Conservation (phyloP, 306 rosid species). For the Calophaca sinica region DNA sequence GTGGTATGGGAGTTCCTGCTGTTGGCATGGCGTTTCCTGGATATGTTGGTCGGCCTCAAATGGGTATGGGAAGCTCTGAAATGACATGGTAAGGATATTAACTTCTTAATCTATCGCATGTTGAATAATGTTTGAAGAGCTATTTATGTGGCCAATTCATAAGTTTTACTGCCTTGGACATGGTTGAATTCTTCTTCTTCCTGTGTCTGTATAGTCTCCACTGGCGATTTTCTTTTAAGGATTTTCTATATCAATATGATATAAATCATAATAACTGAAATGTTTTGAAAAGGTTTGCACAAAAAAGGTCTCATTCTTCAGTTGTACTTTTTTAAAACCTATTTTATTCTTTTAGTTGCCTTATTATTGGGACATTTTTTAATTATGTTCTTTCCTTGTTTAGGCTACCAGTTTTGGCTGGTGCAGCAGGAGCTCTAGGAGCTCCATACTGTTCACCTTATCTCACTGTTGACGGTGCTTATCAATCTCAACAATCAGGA, state of each 20-base stretch:
- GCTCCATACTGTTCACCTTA: constrained; percentile 80
- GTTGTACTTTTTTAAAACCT: not conserved
- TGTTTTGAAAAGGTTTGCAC: not conserved
- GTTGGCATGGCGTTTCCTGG: constrained; percentile 99
- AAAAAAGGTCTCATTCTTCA: not conserved
- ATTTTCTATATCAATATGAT: not conserved
- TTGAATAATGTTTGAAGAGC: constrained; percentile 5
- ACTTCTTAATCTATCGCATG: constrained; percentile 3
- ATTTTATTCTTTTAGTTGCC: not conserved
- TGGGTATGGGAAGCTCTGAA: constrained; percentile 88
- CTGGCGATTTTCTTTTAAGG: not conserved
- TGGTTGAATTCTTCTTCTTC: constrained; percentile 16
- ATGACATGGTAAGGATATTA: constrained; percentile 75
- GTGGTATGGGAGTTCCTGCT: constrained; percentile 95
- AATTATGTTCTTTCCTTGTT: constrained; percentile 30
- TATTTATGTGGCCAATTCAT: not conserved
- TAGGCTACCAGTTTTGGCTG: constrained; percentile 92
- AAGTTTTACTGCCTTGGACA: constrained; percentile 13
- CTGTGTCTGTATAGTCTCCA: not conserved
- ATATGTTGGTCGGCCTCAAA: constrained; percentile 86
- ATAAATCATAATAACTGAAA: not conserved
- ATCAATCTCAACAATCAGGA: constrained; percentile 77
- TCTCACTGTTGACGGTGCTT: constrained; percentile 76
- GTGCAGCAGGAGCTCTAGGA: constrained; percentile 89
- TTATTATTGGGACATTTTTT: not conserved